Conservation (phyloP, 2,329 filamentous ascomycete species). For the Claviceps sp. region DNA sequence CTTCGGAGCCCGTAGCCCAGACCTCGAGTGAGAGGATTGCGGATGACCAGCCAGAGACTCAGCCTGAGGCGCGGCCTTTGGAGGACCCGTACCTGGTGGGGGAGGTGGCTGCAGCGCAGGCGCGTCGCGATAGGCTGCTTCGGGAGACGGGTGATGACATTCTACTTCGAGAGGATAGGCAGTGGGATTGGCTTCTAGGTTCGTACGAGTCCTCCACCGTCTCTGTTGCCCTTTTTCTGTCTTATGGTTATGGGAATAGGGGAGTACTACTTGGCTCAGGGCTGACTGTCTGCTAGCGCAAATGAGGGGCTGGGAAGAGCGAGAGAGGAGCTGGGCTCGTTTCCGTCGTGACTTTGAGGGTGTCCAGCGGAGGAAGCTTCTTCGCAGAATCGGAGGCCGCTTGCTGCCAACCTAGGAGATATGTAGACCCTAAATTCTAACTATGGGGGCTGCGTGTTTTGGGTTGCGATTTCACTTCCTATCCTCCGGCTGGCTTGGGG, state of each 20-base stretch:
- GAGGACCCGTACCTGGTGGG: slow-evolving; percentile 58
- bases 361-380: slow-evolving; percentile 23
- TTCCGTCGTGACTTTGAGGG: slow-evolving; percentile 26
- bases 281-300: slow-evolving; percentile 25
- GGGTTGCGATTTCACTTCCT: not conserved
- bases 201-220: slow-evolving; percentile 16
- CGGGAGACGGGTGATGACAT: slow-evolving; percentile 41
- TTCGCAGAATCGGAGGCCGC: slow-evolving; percentile 26
- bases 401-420: slow-evolving; percentile 9
- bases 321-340: slow-evolving; percentile 33
- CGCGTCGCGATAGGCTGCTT: slow-evolving; percentile 43
- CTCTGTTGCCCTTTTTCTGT: not conserved
- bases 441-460: not conserved
- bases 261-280: not conserved
- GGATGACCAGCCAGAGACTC: not conserved
- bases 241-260: not conserved
- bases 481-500: not conserved
- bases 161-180: slow-evolving; percentile 40
- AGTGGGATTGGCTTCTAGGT: slow-evolving; percentile 50
- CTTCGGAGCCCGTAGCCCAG: slow-evolving; percentile 14
- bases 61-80: slow-evolving; percentile 29
- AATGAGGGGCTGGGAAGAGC: slow-evolving; percentile 36
- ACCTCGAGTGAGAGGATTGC: not conserved
- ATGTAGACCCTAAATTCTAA: too few relatives aligned
- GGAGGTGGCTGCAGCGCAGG: slow-evolving; percentile 46